phyloP scores from a whole-genome alignment of 495 filamentous ascomycete species.

The Talaromyces borbonicus region DNA sequence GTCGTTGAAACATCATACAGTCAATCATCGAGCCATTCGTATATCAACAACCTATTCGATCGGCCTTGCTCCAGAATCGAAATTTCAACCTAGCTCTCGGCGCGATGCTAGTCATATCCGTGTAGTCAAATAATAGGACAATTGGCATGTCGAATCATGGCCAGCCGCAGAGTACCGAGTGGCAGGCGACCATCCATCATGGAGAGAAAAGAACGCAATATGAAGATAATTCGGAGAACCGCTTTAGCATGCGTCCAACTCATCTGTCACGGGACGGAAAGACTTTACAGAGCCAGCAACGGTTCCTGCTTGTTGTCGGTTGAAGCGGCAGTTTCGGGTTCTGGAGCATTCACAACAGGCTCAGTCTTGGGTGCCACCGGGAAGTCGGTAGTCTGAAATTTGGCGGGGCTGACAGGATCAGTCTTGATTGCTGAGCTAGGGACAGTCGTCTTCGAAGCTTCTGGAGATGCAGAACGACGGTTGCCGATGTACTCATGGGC shows the following conservation, averaged over 20 bases:
- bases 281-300: constrained; percentile 1
- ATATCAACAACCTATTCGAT: neutral
- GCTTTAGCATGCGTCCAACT: neutral
- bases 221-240: constrained; percentile 9
- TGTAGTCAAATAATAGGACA: neutral
- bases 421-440: constrained; percentile 23
- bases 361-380: constrained; percentile 52
- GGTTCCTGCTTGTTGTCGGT: constrained; percentile 11
- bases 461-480: constrained; percentile 40
- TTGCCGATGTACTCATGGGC: constrained; percentile 62
- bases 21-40: neutral
- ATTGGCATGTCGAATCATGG: too few species aligned
- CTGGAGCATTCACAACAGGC: constrained; percentile 26
- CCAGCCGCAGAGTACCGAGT: too few species aligned
- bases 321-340: constrained; percentile 6
- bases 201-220: constrained; percentile 13
- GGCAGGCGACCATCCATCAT: too few species aligned
- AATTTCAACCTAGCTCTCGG: constrained; percentile 8
- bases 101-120: constrained; percentile 8
- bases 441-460: constrained; percentile 31
- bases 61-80: constrained; percentile 8
- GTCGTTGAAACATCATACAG: neutral
- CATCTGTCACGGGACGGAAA: neutral
- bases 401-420: constrained; percentile 19
- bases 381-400: constrained; percentile 42